Percentiles rank a stretch among this genome's conserved stretches.
These are phyloP conservation scores for Trametes coccinea DNA, from an alignment of 768 basidiomycete genomes.

Conservation along the genomic window DNA sequence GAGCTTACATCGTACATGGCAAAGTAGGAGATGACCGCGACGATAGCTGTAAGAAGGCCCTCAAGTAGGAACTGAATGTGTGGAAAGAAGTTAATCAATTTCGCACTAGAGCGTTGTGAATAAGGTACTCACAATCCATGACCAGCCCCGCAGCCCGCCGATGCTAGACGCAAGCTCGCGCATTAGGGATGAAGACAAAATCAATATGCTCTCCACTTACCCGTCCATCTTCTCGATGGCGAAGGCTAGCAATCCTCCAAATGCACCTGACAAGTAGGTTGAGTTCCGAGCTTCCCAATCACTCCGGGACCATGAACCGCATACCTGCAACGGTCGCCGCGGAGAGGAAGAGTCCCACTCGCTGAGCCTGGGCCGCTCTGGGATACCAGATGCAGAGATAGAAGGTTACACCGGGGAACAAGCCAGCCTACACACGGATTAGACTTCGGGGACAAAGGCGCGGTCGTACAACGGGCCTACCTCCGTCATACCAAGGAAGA, in stretches of 20 bases:
- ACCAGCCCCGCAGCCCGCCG: constrained; percentile 15
- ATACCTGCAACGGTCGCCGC: constrained; percentile 16
- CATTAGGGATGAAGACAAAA: neutral
- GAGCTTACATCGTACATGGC: constrained; percentile 12
- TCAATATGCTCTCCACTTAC: neutral
- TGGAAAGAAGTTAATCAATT: neutral
- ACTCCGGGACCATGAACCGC: neutral
- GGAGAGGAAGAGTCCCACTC: constrained; percentile 5
- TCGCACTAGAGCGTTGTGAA: neutral
- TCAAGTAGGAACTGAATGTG: constrained; percentile 11
- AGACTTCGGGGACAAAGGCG: neutral
- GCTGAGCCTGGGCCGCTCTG: constrained; percentile 7
- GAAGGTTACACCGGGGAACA: constrained; percentile 19
- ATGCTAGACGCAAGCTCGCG: neutral
- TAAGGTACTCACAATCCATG: constrained; percentile 5
- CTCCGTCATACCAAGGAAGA: constrained; percentile 13
- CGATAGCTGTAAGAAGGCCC: constrained; percentile 9
- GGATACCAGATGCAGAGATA: constrained; percentile 20
- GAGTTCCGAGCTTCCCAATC: too few relatives aligned
- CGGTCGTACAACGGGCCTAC: neutral
- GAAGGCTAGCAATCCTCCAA: constrained; percentile 20
- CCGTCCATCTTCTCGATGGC: constrained; percentile 16
- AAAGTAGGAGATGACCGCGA: constrained; percentile 3
- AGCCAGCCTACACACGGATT: neutral
- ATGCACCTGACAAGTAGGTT: constrained; percentile 3